Evolutionary conservation across 176 grass and related monocot species (phyloP).

Genomic region (Lolium multiflorum): DNA sequence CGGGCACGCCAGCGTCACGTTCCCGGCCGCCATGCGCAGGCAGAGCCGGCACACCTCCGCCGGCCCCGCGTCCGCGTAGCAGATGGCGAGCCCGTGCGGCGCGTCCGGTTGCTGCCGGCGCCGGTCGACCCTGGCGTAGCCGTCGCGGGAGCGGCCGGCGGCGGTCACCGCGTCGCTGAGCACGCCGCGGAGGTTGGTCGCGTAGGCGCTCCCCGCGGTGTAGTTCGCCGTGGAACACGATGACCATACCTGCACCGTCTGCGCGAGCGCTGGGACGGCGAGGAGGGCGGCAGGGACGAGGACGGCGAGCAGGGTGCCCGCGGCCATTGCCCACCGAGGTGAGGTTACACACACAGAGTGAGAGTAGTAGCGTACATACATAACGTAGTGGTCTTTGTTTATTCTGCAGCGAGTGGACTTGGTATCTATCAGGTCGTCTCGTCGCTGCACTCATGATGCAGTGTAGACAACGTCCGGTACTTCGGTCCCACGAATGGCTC

Average conservation of each 20-base stretch:
- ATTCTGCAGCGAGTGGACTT: background rate
- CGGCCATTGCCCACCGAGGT: background rate
- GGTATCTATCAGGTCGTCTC: background rate
- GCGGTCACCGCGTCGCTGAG: background rate
- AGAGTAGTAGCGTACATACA: background rate
- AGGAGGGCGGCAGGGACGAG: background rate
- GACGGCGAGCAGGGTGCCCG: background rate
- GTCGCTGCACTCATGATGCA: background rate
- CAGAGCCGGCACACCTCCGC: constrained; percentile 34
- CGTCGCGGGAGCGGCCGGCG: constrained; percentile 17
- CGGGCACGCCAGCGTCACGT: constrained; percentile 40
- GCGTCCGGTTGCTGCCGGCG: background rate
- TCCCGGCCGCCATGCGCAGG: constrained; percentile 44
- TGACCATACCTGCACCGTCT: constrained; percentile 31
- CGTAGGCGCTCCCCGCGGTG: constrained; percentile 13
- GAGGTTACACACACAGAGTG: background rate
- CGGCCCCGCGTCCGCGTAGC: constrained; percentile 32
- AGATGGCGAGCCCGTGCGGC: constrained; percentile 37
- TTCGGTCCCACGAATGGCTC: background rate
- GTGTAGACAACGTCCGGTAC: background rate
- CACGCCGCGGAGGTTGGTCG: constrained; percentile 17
- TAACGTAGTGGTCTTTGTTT: background rate
- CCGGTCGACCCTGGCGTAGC: background rate
- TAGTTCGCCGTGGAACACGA: constrained; percentile 11
- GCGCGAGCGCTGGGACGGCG: background rate